A percentile compares a stretch with the other conserved stretches of the same genome.
Conservation (phyloP, 164 flowering plant species). For the Paratinospora sagittata region DNA sequence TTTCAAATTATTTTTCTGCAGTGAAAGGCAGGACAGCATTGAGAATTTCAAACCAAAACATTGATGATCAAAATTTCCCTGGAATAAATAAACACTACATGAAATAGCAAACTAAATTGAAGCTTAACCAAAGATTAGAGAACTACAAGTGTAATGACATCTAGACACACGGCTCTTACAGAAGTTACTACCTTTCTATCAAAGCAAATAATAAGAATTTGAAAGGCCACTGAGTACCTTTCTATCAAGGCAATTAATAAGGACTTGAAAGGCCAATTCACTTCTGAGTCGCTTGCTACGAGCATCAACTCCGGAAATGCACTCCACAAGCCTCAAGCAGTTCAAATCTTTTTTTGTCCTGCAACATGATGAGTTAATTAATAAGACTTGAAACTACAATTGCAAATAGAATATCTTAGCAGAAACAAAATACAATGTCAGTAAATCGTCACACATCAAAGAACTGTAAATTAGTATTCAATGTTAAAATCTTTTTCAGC, state of each 20-base stretch:
- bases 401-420: background rate
- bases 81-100: background rate
- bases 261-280: constrained; percentile 50
- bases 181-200: background rate
- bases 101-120: background rate
- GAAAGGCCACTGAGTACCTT: constrained; percentile 34
- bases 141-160: background rate
- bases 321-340: constrained; percentile 67
- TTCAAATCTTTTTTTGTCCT: constrained; percentile 68
- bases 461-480: too few relatives aligned
- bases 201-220: background rate
- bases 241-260: constrained; percentile 37
- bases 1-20: background rate
- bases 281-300: constrained; percentile 70
- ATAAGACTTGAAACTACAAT: background rate
- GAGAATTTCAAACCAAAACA: background rate
- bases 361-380: constrained; percentile 9
- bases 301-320: constrained; percentile 43
- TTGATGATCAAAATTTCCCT: background rate
- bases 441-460: background rate
- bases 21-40: background rate
- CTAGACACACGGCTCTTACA: background rate
- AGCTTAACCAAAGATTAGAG: background rate
- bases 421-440: background rate
- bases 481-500: background rate